Evolutionary conservation across 345 rosid genomes (phyloP), one percentile per base, ranked within the genome.

Genomic region (Gossypium thurberi): DNA sequence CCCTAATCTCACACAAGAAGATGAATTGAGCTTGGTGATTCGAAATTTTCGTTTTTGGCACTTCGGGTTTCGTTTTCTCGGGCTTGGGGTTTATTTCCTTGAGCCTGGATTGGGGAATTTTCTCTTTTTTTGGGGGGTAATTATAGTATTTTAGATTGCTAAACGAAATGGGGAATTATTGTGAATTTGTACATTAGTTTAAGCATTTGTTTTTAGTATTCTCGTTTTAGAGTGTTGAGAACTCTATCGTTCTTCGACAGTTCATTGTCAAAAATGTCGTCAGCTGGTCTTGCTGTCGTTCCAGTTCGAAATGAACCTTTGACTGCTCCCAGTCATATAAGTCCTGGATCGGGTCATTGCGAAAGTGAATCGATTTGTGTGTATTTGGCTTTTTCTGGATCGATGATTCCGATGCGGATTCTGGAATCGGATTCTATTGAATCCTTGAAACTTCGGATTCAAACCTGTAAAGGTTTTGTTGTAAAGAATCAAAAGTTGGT

Each of bases 401-500:
- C 83, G 0, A 73, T 60, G 61, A 79, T 84, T 0, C 93, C 97
- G 0, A 73, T 89, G 87, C 85, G 82, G 14, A 85, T 91, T 43
- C 77, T 85, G 55, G 90, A 76, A 78, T 82, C 90, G 1, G 97
- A 91, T 23, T 78, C 97, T 0, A 90, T 89, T 10, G 85, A 85
- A 61, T 86, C 95, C 11, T 90, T 91, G 65, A 91, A 91, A 82
- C 78, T 90, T 1, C 83, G 82, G 78, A 86, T 91, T 66, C 97
- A 91, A 76, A 85, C 82, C 6, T 86, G 69, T 53, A 83, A 85
- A 59, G 97, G 97, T 0, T 91, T 91, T 72, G 91, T 87, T 3
- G 93, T 73, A 7, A 88, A 81, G 82, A 90, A 88, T 44, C 97
- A 91, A 75, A 91, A 86, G 70, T 77, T 91, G 56, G 89, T 91